A percentile compares a stretch with the other conserved stretches of the same genome.
Evolutionary conservation across 2,329 filamentous ascomycete species (phyloP).

Genomic region (Colletotrichum tofieldiae): DNA sequence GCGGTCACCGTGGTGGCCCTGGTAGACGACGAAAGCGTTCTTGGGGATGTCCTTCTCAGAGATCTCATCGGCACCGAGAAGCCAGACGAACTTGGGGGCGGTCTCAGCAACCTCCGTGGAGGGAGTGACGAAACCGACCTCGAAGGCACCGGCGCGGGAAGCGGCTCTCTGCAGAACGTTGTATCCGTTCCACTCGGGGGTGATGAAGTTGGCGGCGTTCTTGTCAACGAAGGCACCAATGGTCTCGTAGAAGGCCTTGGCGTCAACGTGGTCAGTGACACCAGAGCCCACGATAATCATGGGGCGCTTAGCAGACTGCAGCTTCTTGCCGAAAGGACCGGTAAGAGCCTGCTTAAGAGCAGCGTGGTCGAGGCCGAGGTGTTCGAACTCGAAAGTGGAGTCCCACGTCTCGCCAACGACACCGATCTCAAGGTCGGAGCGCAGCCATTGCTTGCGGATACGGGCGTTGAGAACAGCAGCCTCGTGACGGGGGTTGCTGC

Average conservation of each 20-base stretch:
- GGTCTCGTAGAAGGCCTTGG: conserved; percentile 93
- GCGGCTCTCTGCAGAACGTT: conserved; percentile 96
- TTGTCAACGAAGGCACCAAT: conserved; percentile 94
- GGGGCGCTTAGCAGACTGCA: conserved; percentile 87
- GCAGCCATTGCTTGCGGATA: conserved; percentile 97
- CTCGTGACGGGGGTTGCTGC: conserved; percentile 96
- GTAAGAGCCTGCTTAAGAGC: conserved; percentile 88
- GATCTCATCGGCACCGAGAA: conserved; percentile 95
- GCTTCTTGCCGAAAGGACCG: conserved; percentile 93
- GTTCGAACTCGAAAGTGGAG: conserved; percentile 95
- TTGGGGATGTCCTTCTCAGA: conserved; percentile 89
- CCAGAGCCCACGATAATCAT: conserved; percentile 98
- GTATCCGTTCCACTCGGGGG: conserved; percentile 95
- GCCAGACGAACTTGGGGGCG: conserved; percentile 95
- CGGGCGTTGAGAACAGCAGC: conserved; percentile 95
- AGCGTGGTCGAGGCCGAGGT: conserved; percentile 84
- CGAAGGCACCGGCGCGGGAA: conserved; percentile 92
- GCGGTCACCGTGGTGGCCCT: conserved; percentile 96
- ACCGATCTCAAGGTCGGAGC: conserved; percentile 93
- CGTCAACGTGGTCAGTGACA: conserved; percentile 90
- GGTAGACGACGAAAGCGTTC: conserved; percentile 96
- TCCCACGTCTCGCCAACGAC: conserved; percentile 93
- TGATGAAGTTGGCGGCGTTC: conserved; percentile 89
- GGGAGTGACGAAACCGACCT: conserved; percentile 93
- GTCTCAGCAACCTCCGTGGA: conserved; percentile 86